Evolutionary conservation across 129 eudicot genomes (phyloP).

Genomic region (Mikania micrantha): DNA sequence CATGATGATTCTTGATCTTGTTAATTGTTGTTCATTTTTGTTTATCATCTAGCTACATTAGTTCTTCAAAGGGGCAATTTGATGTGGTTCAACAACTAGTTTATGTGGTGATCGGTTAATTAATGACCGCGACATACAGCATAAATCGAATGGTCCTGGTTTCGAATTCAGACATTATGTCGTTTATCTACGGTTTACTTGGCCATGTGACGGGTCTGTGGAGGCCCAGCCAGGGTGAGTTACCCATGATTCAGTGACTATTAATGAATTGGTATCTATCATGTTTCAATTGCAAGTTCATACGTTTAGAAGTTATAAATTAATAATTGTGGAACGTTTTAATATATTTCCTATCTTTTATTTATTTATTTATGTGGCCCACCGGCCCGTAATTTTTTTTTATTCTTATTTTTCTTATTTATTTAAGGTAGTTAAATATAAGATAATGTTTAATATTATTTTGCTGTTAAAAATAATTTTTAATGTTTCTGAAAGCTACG

Average conservation of each 20-base stretch:
- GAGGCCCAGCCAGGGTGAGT: not conserved
- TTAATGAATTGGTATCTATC: not conserved
- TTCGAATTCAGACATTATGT: not conserved
- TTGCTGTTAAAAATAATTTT: too few species aligned
- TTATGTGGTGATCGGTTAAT: not conserved
- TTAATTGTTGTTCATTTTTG: not conserved
- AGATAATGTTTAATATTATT: too few species aligned
- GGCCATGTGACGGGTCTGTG: not conserved
- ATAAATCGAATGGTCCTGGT: not conserved
- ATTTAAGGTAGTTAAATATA: too few species aligned
- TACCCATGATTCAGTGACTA: not conserved
- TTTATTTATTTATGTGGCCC: not conserved
- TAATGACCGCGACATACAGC: not conserved
- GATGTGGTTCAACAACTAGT: not conserved
- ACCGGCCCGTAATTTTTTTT: too few species aligned
- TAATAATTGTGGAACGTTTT: not conserved
- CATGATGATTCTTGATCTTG: slow-evolving; percentile 23
- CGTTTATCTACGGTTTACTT: not conserved
- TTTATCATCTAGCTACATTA: not conserved
- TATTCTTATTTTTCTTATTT: too few species aligned
- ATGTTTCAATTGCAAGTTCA: not conserved
- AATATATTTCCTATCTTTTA: not conserved
- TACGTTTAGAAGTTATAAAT: not conserved
- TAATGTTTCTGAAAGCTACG: not conserved
- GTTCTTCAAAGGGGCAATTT: not conserved